Evolutionary conservation across 164 flowering plant genomes (phyloP).

Genomic region (Stephania cephalantha): DNA sequence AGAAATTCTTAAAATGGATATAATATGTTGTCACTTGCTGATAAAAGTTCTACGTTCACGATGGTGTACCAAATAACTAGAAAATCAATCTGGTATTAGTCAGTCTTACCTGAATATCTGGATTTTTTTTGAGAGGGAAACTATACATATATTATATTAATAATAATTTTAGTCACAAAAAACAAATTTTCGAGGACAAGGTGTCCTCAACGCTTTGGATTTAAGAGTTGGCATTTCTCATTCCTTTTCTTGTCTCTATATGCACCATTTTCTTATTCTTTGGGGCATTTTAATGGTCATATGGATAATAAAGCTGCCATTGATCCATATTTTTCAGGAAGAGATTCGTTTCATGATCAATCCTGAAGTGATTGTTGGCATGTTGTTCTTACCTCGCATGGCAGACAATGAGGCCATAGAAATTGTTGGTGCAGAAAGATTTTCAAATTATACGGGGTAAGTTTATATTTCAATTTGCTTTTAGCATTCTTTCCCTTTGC

Average conservation of each 20-base stretch:
- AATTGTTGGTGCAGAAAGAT: constrained; percentile 83
- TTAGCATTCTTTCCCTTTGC: not conserved
- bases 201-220: not conserved
- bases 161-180: no score
- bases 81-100: no score
- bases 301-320: not conserved
- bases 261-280: not conserved
- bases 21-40: not conserved
- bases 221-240: not conserved
- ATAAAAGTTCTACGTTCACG: not conserved
- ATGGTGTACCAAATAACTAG: not conserved
- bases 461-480: constrained; percentile 6
- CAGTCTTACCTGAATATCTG: no score
- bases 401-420: constrained; percentile 89
- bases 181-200: no score
- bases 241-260: not conserved
- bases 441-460: constrained; percentile 77
- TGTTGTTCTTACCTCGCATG: constrained; percentile 88
- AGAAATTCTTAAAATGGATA: not conserved
- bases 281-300: not conserved
- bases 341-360: constrained; percentile 97
- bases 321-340: constrained; percentile 33
- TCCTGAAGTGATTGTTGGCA: constrained; percentile 83
- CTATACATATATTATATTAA: no score
- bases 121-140: no score